Percentiles rank a stretch among this genome's conserved stretches.
Conservation (phyloP, 164 flowering plant genomes). For the Platanus orientalis region DNA sequence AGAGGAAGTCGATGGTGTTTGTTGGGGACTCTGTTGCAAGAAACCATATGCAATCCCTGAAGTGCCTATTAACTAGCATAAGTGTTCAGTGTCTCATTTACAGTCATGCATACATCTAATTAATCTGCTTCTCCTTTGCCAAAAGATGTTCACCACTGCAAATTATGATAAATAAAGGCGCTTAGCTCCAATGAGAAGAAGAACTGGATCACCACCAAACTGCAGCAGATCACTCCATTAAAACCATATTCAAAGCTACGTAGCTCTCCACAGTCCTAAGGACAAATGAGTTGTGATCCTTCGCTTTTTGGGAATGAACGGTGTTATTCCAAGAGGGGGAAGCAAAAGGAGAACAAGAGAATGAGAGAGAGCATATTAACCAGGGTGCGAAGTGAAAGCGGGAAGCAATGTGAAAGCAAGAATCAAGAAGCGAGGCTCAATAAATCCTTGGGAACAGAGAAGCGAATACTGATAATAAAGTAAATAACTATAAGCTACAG, state of each 20-base stretch:
- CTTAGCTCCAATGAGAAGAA: too few species aligned
- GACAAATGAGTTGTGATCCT: slow-evolving; percentile 52
- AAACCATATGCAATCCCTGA: slow-evolving; percentile 56
- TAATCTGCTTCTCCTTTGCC: too few species aligned
- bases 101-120: too few species aligned
- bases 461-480: too few species aligned
- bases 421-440: too few species aligned
- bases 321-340: slow-evolving; percentile 42
- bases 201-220: background rate
- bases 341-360: too few species aligned
- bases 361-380: slow-evolving; percentile 53
- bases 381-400: too few species aligned
- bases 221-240: background rate
- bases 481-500: too few species aligned
- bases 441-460: too few species aligned
- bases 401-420: too few species aligned
- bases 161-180: too few species aligned
- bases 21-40: slow-evolving; percentile 55
- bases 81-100: background rate
- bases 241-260: background rate
- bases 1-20: slow-evolving; percentile 41
- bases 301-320: slow-evolving; percentile 27
- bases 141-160: too few species aligned
- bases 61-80: slow-evolving; percentile 46
- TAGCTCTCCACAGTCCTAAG: slow-evolving; percentile 31